Base-by-base conservation (phyloP, 2,329 filamentous ascomycete species). In the Arthrobotrys megalospora region DNA sequence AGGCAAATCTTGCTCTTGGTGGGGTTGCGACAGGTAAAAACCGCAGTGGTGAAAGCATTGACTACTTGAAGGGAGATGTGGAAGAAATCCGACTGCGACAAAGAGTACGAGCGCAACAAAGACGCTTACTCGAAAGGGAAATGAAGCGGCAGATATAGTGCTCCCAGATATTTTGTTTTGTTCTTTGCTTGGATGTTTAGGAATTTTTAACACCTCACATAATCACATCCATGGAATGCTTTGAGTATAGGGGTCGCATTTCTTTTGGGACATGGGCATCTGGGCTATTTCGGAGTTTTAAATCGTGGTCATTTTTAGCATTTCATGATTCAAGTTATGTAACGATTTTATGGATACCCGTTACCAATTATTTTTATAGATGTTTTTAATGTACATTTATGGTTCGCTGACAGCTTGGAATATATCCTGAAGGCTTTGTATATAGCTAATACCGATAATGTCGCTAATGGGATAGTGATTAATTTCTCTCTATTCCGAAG, bases 91-190 rank as follows among this genome's bases (percentile, higher is more conserved):
- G 69, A 10, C 38, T 60, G 32, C 65, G 67, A 34, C 69, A 76
- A 38, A 65, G 71, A 48, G 66, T 69, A 12, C 50, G 75, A 36
- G 62, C 71, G 1, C 66, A 76, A 12, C 64, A 65, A 41, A 43
- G 78, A n/a, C 66, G 72, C 12, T 36, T 73, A 16, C 47, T 75
- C 5, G 80, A 80, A 52, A 70, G 66, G n/a, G 64, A 80, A 19
- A 80, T 80, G 50, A 80, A 79, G 60, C 58, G 78, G 45, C 80
- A 76, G 43, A 80, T 80, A 71, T 80, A 55, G 65, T 38, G 4
- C 11, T 32, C 21, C 1, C 21, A 7, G 0, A 21, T 58, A 41
- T 24, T 45, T 34, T 63, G 24, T 77, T 52, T 16, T 34, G 36
- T 53, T 21, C 32, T 48, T 11, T 7, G 8, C 7, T 14, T 52